Evolutionary conservation across 495 filamentous ascomycete genomes (phyloP).

Genomic region (Trichocladium antarcticum): DNA sequence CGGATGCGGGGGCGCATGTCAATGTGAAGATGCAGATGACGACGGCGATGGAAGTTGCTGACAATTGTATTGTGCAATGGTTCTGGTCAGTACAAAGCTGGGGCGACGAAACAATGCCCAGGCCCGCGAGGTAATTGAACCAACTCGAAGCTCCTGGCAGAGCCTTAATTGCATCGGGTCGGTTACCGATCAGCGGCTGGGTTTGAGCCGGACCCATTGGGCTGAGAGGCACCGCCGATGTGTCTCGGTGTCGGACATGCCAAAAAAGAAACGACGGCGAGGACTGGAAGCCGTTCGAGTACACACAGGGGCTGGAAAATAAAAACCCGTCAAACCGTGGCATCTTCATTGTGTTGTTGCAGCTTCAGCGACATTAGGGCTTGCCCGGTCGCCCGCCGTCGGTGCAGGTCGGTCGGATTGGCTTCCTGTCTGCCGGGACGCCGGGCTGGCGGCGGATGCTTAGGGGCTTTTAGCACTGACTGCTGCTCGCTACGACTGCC

Average conservation of each 20-base stretch:
- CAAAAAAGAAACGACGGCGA: not conserved
- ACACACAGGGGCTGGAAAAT: not conserved
- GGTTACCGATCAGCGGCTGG: slow-evolving; percentile 10
- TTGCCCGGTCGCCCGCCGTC: too few relatives aligned
- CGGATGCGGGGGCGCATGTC: too few relatives aligned
- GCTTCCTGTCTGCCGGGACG: slow-evolving; percentile 10
- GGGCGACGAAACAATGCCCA: too few relatives aligned
- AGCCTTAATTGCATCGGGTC: not conserved
- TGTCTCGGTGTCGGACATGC: slow-evolving; percentile 13
- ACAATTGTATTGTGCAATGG: too few relatives aligned
- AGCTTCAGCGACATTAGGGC: not conserved
- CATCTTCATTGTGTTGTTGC: not conserved
- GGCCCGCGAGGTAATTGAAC: not conserved
- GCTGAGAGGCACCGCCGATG: slow-evolving; percentile 6
- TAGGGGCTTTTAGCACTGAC: slow-evolving; percentile 5
- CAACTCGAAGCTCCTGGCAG: not conserved
- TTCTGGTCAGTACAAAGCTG: too few relatives aligned
- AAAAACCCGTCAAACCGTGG: too few relatives aligned
- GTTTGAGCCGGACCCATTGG: slow-evolving; percentile 9
- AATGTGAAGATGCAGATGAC: too few relatives aligned
- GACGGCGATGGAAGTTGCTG: too few relatives aligned
- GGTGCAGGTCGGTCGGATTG: not conserved
- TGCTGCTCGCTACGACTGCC: slow-evolving; percentile 8
- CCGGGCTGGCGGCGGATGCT: slow-evolving; percentile 11
- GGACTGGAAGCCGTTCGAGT: not conserved